Evolutionary conservation across 129 eudicot genomes (phyloP), one percentile per base, ranked within the genome.

Genomic region (Scalesia atractyloides): DNA sequence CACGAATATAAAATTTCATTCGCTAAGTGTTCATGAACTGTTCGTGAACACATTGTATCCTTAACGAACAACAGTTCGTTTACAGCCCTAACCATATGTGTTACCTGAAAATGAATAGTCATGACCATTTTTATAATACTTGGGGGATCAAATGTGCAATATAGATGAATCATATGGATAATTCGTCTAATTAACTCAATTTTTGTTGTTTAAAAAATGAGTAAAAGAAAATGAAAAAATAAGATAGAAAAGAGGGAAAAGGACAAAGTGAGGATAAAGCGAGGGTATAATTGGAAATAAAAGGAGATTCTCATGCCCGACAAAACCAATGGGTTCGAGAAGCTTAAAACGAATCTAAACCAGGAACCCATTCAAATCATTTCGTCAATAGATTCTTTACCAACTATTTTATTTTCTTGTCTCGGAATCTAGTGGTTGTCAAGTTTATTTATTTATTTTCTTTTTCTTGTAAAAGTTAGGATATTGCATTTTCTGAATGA

Each of bases 251-350:
- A 10, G 34, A 22, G 44, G 44, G 44, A 4, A 9, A 12, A 57
- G 12, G 10, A 24, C 37, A 20, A 9, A 44, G 14, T 57, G 20
- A 62, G 19, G 78, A 59, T 47, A 33, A 64, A 15, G 64, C 22
- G 39, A 10, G 54, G 64, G 64, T 50, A 39, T 8, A 64, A 64
- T 3, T 37, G 65, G 72, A 64, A 51, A n/a, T n/a, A 51, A 53
- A 14, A 18, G 2, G 36, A 20, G 79, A 76, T 76, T 76, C 80
- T 76, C 80, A 76, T 67, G 68, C 73, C 80, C 80, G 80, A 76
- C 80, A 76, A 76, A 76, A 76, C 60, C 80, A 59, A 67, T 57
- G 80, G 80, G 59, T 66, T 54, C 73, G 17, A 66, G 60, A 66
- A 41, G 67, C 58, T 12, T 44, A 51, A 66, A 66, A 54, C 73